Evolutionary conservation across 2,329 filamentous ascomycete species (phyloP), one percentile per base, ranked within the genome.

Genomic region (Alternaria sp.): DNA sequence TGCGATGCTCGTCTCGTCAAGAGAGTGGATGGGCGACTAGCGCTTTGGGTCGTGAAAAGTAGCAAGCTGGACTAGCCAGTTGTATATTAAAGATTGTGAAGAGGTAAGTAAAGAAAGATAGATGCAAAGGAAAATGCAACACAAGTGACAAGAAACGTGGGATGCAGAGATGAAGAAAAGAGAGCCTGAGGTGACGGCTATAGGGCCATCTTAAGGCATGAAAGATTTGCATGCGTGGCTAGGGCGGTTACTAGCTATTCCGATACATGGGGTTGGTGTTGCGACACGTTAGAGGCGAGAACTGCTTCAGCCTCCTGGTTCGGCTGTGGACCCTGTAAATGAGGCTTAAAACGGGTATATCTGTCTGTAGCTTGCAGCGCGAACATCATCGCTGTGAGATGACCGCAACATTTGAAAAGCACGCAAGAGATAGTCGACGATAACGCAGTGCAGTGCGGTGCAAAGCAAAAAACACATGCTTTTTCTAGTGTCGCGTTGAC

Each of bases 191-290:
- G 55, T 58, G 65, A 69, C 67, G 75, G 73, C 69, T 71, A 70
- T 73, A 73, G 72, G 49, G 60, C 58, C 67, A 62, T 75, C 73
- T 80, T 79, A 79, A 80, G 77, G 77, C 78, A 80, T 78, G 71
- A 77, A 78, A 65, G 60, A 70, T 64, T 71, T 53, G 71, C 63
- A 68, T 71, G 66, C 58, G 58, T 63, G 63, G 56, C 47, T 61
- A 60, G 55, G 64, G 72, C 76, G 75, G 76, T 73, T 76, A 73
- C 67, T 46, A 65, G 50, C 37, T 56, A 43, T 72, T 77, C 73
- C 75, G 77, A 78, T 69, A 74, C 76, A 72, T 71, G 69, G 67
- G 61, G 68, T 60, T 65, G 33, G 55, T 50, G 73, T 72, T 79
- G 78, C 70, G 78, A 80, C 78, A 71, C 66, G 65, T 75, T 73